Base-by-base conservation (phyloP, 306 rosid genomes). In the Senna tora region DNA sequence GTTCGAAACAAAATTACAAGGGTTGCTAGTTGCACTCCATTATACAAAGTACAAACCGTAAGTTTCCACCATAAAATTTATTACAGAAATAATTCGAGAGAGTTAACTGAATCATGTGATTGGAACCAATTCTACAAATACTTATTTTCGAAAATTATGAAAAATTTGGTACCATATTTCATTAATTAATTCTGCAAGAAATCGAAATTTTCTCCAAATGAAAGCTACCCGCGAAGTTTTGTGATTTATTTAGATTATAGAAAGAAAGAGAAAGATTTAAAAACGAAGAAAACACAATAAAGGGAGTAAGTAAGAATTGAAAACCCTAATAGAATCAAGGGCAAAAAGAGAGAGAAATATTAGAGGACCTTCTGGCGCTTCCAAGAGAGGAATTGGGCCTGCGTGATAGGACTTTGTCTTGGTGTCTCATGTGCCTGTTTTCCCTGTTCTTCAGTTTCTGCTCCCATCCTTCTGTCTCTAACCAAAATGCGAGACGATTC, bases 311-410 rank as follows among this genome's bases (percentile, higher is more conserved):
- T 54, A 50, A 1, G 49, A 43, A 2, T 1, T 2, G 49, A 64
- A 76, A 81, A 74, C 79, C 81, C 78, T 74, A 79, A 75, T 30
- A 11, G 47, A 28, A 62, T 0, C 8, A 52, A 1, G 34, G 33
- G 59, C 64, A 45, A 63, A 52, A 32, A 0, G 11, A 30, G 14
- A 15, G 25, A 34, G n/a, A 32, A 12, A 54, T 33, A 13, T 14
- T 45, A 63, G 42, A 51, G 56, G 2, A 94, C 98, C 92, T 91
- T 91, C 19, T 85, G 92, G 74, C 82, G 86, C 81, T 94, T 94
- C 98, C 96, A 88, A 28, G 87, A 76, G 61, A 91, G 89, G 76
- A 91, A 91, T 67, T 94, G 96, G 16, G 28, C 42, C 47, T 61
- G 30, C 9, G 67, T 61, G 67, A 61, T 61, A 8, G 67, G 67